phyloP scores from a whole-genome alignment of 2,329 filamentous ascomycete genomes.

The Niveomyces coronatus region DNA sequence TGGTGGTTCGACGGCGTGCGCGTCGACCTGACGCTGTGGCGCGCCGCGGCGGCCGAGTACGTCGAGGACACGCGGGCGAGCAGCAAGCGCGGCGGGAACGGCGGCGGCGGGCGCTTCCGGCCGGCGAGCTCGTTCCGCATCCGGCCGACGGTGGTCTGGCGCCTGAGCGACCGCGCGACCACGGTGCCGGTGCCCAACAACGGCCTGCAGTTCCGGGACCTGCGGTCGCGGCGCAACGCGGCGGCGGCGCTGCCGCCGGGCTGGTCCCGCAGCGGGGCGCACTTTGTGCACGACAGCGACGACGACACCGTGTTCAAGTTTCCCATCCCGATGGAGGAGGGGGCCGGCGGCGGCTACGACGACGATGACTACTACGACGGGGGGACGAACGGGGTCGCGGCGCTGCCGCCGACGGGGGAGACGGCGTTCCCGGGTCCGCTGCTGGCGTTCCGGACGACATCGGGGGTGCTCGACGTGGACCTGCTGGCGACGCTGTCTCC shows the following conservation, averaged over 20 bases:
- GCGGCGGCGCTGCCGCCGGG: slow-evolving; percentile 25
- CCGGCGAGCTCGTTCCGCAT: slow-evolving; percentile 28
- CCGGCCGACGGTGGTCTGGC: slow-evolving; percentile 27
- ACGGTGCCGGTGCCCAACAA: slow-evolving; percentile 25
- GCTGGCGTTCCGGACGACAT: slow-evolving; percentile 29
- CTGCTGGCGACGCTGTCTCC: slow-evolving; percentile 26
- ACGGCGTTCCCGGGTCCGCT: slow-evolving; percentile 26
- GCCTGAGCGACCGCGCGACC: slow-evolving; percentile 28
- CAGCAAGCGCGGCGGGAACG: slow-evolving; percentile 20
- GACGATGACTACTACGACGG: too few species aligned
- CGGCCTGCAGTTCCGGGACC: slow-evolving; percentile 29
- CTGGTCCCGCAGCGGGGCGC: slow-evolving; percentile 27
- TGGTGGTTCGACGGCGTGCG: slow-evolving; percentile 36
- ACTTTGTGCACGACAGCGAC: slow-evolving; percentile 32
- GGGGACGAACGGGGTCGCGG: too few species aligned
- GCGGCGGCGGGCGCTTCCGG: slow-evolving; percentile 23
- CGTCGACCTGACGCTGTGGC: slow-evolving; percentile 32
- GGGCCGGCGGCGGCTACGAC: slow-evolving; percentile 19
- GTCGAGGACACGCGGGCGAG: slow-evolving; percentile 26
- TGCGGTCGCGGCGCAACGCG: slow-evolving; percentile 23
- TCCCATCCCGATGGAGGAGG: slow-evolving; percentile 29
- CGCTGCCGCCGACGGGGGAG: slow-evolving; percentile 20
- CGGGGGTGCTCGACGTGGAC: slow-evolving; percentile 31
- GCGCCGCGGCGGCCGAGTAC: slow-evolving; percentile 32
- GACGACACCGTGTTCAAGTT: slow-evolving; percentile 29